These are phyloP conservation scores for Botryotinia convoluta DNA, from an alignment of 2,329 filamentous ascomycete species.

Conservation along the genomic window DNA sequence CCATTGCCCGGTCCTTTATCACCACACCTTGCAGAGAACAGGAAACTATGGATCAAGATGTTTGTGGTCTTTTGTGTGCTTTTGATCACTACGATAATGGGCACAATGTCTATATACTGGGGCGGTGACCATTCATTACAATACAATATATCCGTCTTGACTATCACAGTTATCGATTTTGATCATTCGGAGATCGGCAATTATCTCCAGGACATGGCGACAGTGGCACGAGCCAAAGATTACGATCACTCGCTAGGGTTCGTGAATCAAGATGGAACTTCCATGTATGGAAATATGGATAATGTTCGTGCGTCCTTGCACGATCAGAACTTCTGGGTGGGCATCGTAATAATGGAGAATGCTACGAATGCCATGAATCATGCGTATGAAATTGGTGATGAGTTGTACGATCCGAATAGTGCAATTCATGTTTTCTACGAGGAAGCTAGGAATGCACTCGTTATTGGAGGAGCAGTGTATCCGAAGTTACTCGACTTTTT, in stretches of 20 bases:
- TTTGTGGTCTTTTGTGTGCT: constrained; percentile 21
- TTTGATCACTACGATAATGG: constrained; percentile 24
- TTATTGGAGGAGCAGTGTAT: constrained; percentile 22
- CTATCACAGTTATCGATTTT: constrained; percentile 27
- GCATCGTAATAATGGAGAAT: constrained; percentile 24
- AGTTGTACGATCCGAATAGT: constrained; percentile 22
- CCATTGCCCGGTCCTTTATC: constrained; percentile 22
- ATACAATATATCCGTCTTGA: constrained; percentile 25
- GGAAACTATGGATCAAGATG: constrained; percentile 28
- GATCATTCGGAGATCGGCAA: constrained; percentile 25
- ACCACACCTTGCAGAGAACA: constrained; percentile 20
- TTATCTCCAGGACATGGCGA: constrained; percentile 24
- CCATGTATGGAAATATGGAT: constrained; percentile 20
- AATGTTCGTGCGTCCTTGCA: constrained; percentile 21
- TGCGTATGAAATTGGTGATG: constrained; percentile 23
- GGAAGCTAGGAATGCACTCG: constrained; percentile 25
- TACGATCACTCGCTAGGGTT: constrained; percentile 24
- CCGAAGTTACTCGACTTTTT: constrained; percentile 23
- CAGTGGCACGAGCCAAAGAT: constrained; percentile 14
- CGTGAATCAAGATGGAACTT: constrained; percentile 21
- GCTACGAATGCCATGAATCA: constrained; percentile 27
- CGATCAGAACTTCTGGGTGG: constrained; percentile 27
- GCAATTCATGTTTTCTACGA: constrained; percentile 25
- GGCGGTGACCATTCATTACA: constrained; percentile 24
- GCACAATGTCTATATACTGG: constrained; percentile 28